A percentile compares a stretch with the other conserved stretches of the same genome.
These are phyloP conservation scores for Mycena leptocephala DNA, from an alignment of 768 basidiomycete species.

Conservation along the genomic window DNA sequence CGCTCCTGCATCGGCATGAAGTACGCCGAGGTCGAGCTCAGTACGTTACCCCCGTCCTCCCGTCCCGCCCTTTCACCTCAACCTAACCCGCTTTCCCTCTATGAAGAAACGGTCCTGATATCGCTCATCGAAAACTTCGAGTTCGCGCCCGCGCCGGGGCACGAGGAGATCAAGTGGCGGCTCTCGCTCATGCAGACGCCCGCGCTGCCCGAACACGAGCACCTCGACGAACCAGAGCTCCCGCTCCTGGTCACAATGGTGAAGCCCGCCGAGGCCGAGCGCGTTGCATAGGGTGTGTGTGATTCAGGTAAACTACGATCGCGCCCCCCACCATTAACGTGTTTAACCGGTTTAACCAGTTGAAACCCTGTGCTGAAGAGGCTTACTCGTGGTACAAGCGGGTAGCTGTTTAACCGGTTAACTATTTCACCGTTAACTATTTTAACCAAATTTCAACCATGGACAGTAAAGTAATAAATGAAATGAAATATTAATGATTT, in stretches of 20 bases:
- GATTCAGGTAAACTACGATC: too few species aligned
- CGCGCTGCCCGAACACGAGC: slow-evolving; percentile 6
- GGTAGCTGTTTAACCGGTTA: too few species aligned
- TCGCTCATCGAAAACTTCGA: slow-evolving; percentile 21
- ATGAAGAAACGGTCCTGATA: slow-evolving; percentile 11
- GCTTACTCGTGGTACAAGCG: too few species aligned
- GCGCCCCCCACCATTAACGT: too few species aligned
- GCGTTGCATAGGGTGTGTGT: too few species aligned
- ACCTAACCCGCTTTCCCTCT: neutral
- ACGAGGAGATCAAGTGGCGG: slow-evolving; percentile 16
- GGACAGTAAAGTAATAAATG: too few species aligned
- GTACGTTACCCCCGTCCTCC: neutral
- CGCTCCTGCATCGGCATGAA: slow-evolving; percentile 25
- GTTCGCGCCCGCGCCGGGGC: slow-evolving; percentile 18
- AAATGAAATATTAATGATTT: too few species aligned
- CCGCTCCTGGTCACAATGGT: slow-evolving; percentile 17
- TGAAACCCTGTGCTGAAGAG: too few species aligned
- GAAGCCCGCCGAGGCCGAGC: neutral
- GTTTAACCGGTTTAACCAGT: too few species aligned
- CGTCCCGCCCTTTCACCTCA: neutral
- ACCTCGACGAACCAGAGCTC: slow-evolving; percentile 16
- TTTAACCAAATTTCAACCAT: too few species aligned
- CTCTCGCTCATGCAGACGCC: slow-evolving; percentile 19
- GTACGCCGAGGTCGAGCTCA: slow-evolving; percentile 13
- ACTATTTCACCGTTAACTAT: too few species aligned